phyloP scores from a whole-genome alignment of 2,329 filamentous ascomycete species.

The Aureobasidium sp. region DNA sequence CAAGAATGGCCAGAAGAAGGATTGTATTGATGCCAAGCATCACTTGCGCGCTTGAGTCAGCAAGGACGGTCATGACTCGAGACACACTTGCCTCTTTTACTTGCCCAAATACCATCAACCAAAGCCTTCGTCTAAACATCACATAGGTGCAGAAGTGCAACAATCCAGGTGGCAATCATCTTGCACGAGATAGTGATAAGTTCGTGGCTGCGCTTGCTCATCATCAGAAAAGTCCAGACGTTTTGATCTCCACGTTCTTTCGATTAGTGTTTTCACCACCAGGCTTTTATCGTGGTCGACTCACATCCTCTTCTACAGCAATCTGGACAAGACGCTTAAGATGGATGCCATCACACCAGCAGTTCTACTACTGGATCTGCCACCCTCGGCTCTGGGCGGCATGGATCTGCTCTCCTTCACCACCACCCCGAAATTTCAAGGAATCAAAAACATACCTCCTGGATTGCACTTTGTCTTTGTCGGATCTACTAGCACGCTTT shows the following conservation, averaged over 20 bases:
- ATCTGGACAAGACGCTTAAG: not conserved
- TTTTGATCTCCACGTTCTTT: not conserved
- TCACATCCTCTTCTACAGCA: not conserved
- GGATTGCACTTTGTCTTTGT: conserved; percentile 56
- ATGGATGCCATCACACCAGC: conserved; percentile 17
- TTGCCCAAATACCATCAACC: not conserved
- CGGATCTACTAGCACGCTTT: conserved; percentile 48
- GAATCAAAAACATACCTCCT: conserved; percentile 49
- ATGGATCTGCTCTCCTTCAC: conserved; percentile 53
- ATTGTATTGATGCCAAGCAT: not conserved
- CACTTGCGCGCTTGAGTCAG: not conserved
- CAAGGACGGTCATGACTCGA: not conserved
- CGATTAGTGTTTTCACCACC: not conserved
- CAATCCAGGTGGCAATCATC: not conserved
- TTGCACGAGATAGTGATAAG: not conserved
- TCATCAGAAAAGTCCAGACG: not conserved
- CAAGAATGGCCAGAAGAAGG: not conserved
- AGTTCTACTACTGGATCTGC: conserved; percentile 36
- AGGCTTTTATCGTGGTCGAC: not conserved
- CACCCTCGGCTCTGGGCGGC: conserved; percentile 41
- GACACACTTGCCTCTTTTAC: not conserved
- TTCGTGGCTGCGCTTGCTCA: not conserved
- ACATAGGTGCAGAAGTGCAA: not conserved
- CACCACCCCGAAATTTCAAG: conserved; percentile 51
- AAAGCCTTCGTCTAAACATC: not conserved